These are phyloP conservation scores for Calcarisporium arbuscula DNA, from an alignment of 2,329 filamentous ascomycete species.

Conservation along the genomic window DNA sequence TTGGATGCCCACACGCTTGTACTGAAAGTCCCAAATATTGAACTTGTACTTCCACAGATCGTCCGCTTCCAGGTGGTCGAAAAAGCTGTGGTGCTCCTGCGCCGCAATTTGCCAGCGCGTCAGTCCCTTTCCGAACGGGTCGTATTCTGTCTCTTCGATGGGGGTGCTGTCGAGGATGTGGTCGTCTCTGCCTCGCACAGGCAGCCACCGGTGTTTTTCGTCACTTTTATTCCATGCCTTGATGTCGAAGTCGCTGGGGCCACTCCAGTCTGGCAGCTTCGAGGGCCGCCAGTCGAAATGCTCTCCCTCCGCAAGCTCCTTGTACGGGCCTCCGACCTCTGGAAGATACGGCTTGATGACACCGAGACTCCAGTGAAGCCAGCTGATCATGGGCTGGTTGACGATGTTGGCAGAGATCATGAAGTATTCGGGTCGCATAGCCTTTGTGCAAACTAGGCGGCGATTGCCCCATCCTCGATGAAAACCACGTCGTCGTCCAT, in stretches of 20 bases:
- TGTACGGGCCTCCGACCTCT: constrained; percentile 26
- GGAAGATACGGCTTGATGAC: constrained; percentile 48
- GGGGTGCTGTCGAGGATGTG: constrained; percentile 37
- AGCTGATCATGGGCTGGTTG: constrained; percentile 47
- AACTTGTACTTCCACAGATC: constrained; percentile 42
- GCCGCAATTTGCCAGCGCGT: constrained; percentile 44
- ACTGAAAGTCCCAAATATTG: constrained; percentile 40
- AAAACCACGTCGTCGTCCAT: constrained; percentile 31
- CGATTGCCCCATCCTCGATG: constrained; percentile 36
- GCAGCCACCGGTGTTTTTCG: constrained; percentile 44
- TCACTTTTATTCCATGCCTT: constrained; percentile 27
- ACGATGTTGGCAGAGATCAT: constrained; percentile 50
- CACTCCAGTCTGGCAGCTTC: constrained; percentile 26
- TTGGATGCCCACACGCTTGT: constrained; percentile 45
- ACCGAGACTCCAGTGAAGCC: constrained; percentile 48
- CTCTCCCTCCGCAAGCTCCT: constrained; percentile 17
- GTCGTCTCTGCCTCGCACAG: constrained; percentile 25
- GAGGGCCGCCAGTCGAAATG: constrained; percentile 32
- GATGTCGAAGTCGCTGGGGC: constrained; percentile 20
- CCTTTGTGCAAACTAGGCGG: constrained; percentile 46
- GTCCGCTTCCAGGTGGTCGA: constrained; percentile 43
- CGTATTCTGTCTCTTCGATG: constrained; percentile 41
- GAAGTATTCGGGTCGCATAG: constrained; percentile 42
- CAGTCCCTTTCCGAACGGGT: constrained; percentile 36
- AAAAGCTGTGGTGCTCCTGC: constrained; percentile 40